Base-by-base conservation (phyloP, 2,329 filamentous ascomycete genomes). In the Neocucurbitaria cava region DNA sequence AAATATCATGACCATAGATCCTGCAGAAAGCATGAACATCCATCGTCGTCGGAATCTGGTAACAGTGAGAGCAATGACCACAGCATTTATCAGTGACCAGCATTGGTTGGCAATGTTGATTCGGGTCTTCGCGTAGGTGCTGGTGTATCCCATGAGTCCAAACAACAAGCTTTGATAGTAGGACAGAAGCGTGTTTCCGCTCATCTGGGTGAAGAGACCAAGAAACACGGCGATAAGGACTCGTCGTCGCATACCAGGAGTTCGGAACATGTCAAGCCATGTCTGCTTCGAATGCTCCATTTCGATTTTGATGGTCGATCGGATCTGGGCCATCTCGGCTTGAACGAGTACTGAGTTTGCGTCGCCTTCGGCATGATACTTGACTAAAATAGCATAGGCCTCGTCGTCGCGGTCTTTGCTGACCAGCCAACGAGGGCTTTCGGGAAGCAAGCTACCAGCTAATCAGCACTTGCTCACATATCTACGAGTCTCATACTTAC, bases 281-380 rank as follows among this genome's bases (percentile, higher is more conserved):
- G 80, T 81, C 54, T 77, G 73, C 53, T 81, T 82, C 2, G 83
- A 81, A 41, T 79, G 72, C 56, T 87, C 82, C 49, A 82, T 73
- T 65, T 87, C 84, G 1, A 84, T 63, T 26, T 79, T 78, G 62
- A 87, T 82, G 0, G 85, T 84, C 3, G 81, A 78, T 45, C 82
- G 76, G 59, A 89, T 88, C 68, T 88, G 84, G 0, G 80, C 80
- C 64, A 87, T 83, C 64, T 89, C 86, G 8, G 83, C 84, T 46
- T 80, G 78, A 23, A 87, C 71, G 7, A 75, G 61, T 6, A 65
- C 42, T 3, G 69, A 72, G 44, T 54, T 69, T 1, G 61, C 61
- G 49, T 82, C 74, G 5, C 79, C 79, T 54, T 78, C 75, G 8
- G 74, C 76, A 48, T 82, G 80, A 56, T 78, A 81, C 35, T 76